Base-by-base conservation (phyloP, 768 basidiomycete genomes). In the Dacryopinax spathularia region DNA sequence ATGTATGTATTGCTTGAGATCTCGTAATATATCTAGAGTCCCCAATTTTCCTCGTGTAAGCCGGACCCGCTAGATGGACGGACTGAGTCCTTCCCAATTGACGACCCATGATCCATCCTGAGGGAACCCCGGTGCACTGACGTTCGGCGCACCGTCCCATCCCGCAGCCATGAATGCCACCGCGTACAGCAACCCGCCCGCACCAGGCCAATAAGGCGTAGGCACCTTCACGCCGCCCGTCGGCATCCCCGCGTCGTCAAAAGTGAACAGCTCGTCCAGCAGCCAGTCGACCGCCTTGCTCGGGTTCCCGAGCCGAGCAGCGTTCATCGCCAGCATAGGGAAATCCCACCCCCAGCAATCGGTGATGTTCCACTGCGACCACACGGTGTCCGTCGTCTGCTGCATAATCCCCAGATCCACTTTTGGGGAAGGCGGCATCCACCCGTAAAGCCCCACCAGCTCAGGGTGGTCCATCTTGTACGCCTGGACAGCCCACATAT, bases 341-440 rank as follows among this genome's bases (percentile, higher is more conserved):
- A 83, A 84, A 68, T 84, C 83, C 83, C 82, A 84, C 78, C 80
- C 81, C 81, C 81, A 82, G 64, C 77, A 78, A 64, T 81, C 78
- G 9, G 77, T 77, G 34, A 78, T 73, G 65, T 83, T 84, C 82
- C 83, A 84, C 60, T 74, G 71, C 12, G 74, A 70, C 77, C 79
- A 81, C 0, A 82, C 80, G 67, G 80, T 82, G 67, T 81, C 78
- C 18, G 80, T 77, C 0, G 83, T 84, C 22, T 70, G 64, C 60
- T 76, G 78, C 22, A 81, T 78, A 33, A 78, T 76, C n/a, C 73
- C 70, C 12, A 80, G 16, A 66, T 82, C 77, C 61, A 84, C 65
- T 2, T 77, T 80, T 1, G 75, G 71, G 0, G 81, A 81, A 4
- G 74, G 74, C 10, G 83, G 82, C 4, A 84, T 74, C 82, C 82